phyloP scores from a whole-genome alignment of 1,139 yeast genomes.

The Meyerozyma smithsonii region DNA sequence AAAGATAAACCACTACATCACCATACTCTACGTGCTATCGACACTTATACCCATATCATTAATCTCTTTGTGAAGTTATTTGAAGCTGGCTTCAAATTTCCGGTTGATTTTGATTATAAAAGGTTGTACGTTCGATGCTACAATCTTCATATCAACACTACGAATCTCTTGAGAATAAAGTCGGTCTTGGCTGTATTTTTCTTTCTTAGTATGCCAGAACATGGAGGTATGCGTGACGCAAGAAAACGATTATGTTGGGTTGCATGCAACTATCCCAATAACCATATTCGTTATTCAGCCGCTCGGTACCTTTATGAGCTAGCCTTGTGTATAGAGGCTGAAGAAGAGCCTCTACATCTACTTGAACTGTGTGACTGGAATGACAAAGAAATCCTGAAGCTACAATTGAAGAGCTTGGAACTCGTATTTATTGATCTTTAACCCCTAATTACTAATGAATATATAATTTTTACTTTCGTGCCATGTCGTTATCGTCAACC shows the following conservation, averaged over 20 bases:
- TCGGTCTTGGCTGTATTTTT: conserved; percentile 35
- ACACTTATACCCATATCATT: conserved; percentile 14
- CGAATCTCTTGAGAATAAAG: conserved; percentile 27
- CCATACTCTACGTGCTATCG: neutral
- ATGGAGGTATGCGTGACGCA: conserved; percentile 12
- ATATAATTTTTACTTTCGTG: conserved; percentile 1
- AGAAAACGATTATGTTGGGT: conserved; percentile 26
- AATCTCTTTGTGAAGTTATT: conserved; percentile 34
- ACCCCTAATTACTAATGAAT: conserved; percentile 1
- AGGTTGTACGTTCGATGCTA: conserved; percentile 49
- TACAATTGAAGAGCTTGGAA: neutral
- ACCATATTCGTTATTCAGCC: conserved; percentile 24
- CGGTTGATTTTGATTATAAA: conserved; percentile 28
- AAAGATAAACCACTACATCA: neutral
- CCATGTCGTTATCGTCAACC: neutral
- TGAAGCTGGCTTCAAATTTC: conserved; percentile 32
- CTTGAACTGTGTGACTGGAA: conserved; percentile 21
- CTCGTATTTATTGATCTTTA: neutral
- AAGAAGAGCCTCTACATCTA: conserved; percentile 6
- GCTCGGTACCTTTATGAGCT: conserved; percentile 33
- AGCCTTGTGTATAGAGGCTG: conserved; percentile 15
- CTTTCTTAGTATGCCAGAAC: conserved; percentile 16
- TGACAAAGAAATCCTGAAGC: neutral
- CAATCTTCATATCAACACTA: conserved; percentile 51
- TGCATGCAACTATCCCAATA: conserved; percentile 25